phyloP scores from a whole-genome alignment of 2,329 filamentous ascomycete genomes.

The Fusarium pseudocircinatum region DNA sequence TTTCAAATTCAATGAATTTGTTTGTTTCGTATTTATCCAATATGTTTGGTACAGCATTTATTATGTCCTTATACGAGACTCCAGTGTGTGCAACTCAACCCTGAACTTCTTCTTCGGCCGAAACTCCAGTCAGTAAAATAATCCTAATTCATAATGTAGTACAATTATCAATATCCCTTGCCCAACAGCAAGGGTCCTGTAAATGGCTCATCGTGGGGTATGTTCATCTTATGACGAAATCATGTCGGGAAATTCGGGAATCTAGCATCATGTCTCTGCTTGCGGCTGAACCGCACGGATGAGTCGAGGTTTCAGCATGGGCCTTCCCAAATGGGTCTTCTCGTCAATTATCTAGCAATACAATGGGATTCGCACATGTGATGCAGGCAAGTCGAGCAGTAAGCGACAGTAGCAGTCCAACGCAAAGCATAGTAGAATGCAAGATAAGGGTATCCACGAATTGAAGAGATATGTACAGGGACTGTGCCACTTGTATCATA shows the following conservation, averaged over 20 bases:
- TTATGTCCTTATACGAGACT: rapidly evolving
- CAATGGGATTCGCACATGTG: neutral
- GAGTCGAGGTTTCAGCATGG: neutral
- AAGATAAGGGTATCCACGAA: neutral
- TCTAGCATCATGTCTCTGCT: conserved; percentile 15
- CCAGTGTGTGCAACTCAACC: rapidly evolving
- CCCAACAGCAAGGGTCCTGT: neutral
- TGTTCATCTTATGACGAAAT: conserved; percentile 4
- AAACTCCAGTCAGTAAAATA: too few relatives aligned
- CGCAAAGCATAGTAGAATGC: neutral
- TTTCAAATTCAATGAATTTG: too few relatives aligned
- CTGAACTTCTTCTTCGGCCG: neutral
- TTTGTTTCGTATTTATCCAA: too few relatives aligned
- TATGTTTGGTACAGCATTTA: neutral
- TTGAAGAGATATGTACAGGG: too few relatives aligned
- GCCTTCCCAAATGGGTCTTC: neutral
- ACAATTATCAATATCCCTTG: neutral
- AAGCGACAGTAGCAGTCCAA: neutral
- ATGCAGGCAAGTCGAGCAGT: neutral
- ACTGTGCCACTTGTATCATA: neutral
- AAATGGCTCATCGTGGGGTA: neutral
- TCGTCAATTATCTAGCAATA: neutral
- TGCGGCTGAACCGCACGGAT: conserved; percentile 19
- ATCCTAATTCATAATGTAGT: too few relatives aligned
- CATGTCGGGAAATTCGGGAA: conserved; percentile 7